phyloP scores from a whole-genome alignment of 2,329 filamentous ascomycete genomes.

The Nothopassalora personata region DNA sequence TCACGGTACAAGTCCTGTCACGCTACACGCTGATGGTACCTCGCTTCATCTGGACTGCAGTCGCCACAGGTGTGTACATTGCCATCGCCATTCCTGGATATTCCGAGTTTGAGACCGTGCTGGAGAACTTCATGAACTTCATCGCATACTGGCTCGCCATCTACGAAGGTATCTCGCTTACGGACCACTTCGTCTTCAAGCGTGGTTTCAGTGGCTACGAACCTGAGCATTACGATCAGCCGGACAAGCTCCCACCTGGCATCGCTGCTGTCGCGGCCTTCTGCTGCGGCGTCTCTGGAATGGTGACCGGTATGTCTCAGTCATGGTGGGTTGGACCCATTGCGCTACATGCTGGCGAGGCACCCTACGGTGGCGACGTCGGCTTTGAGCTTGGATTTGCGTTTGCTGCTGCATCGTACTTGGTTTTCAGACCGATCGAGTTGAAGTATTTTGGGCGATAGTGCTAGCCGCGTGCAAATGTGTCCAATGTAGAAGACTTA shows the following conservation, averaged over 20 bases:
- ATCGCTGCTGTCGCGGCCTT: conserved; percentile 61
- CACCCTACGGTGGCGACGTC: conserved; percentile 52
- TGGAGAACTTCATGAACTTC: conserved; percentile 63
- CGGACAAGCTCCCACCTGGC: conserved; percentile 55
- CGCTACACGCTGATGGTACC: conserved; percentile 57
- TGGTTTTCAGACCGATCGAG: conserved; percentile 48
- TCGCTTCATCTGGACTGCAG: conserved; percentile 61
- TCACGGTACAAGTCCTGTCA: conserved; percentile 62
- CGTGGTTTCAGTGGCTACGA: conserved; percentile 56
- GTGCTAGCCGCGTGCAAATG: background rate
- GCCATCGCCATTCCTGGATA: conserved; percentile 67
- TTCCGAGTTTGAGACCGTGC: conserved; percentile 56
- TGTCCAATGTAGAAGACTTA: background rate
- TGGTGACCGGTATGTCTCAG: conserved; percentile 66
- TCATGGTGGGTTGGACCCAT: conserved; percentile 65
- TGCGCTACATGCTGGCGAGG: conserved; percentile 52
- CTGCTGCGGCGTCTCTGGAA: conserved; percentile 58
- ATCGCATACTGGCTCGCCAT: conserved; percentile 68
- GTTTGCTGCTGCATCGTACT: conserved; percentile 52
- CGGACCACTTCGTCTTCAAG: conserved; percentile 65
- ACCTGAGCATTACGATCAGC: conserved; percentile 54
- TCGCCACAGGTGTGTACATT: conserved; percentile 59
- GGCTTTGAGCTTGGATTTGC: conserved; percentile 63
- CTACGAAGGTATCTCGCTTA: conserved; percentile 61
- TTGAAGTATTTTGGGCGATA: conserved; percentile 35